Percentiles rank a stretch among this genome's conserved stretches.
Conservation (phyloP, 495 filamentous ascomycete genomes). For the Penicillium dipodomyicola region DNA sequence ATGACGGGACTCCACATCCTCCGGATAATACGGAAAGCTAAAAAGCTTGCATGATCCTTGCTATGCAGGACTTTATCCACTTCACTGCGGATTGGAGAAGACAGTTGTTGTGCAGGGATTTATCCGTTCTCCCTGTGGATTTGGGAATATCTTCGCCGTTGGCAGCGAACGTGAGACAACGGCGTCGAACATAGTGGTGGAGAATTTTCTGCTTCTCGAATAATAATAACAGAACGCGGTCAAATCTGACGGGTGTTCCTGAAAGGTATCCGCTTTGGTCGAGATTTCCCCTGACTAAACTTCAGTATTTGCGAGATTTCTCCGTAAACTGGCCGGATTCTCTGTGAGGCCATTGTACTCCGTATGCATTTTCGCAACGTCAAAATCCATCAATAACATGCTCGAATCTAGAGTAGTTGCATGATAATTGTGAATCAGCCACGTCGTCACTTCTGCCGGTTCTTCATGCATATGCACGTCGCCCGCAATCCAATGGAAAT, state of each 20-base stretch:
- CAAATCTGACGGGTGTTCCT: constrained; percentile 6
- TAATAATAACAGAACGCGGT: constrained; percentile 9
- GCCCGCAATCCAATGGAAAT: not conserved
- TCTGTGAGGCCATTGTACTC: not conserved
- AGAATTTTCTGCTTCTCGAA: constrained; percentile 7
- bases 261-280: not conserved
- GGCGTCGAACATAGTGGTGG: constrained; percentile 4
- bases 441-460: constrained; percentile 6
- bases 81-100: constrained; percentile 19
- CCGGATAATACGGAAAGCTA: constrained; percentile 8
- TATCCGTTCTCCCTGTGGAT: constrained; percentile 10
- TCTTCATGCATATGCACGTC: constrained; percentile 9
- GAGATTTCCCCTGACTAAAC: not conserved
- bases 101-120: not conserved
- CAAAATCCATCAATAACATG: not conserved
- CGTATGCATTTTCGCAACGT: not conserved
- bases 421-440: not conserved
- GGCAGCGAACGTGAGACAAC: constrained; percentile 17
- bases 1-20: constrained; percentile 13
- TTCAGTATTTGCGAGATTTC: not conserved
- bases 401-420: too few species aligned
- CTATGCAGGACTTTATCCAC: not conserved
- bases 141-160: constrained; percentile 18
- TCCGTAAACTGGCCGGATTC: not conserved
- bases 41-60: not conserved